Conservation (phyloP, 257 asterid genomes). For the Nemophila menziesii region DNA sequence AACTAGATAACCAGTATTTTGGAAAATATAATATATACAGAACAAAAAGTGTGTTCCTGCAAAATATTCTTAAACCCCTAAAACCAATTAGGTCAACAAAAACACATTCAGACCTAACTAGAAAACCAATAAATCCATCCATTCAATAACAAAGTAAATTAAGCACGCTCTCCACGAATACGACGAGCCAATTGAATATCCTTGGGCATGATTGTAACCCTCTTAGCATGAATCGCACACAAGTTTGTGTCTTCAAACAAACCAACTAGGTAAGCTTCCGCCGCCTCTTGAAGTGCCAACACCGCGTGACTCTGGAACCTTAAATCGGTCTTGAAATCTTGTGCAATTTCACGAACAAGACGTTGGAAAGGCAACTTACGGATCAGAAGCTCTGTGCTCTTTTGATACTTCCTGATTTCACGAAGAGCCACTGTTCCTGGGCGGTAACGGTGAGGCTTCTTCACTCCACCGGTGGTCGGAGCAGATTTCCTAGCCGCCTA, state of each 20-base stretch:
- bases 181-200: constrained; percentile 73
- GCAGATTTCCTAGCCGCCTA: constrained; percentile 74
- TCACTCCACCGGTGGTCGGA: constrained; percentile 70
- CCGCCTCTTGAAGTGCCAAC: constrained; percentile 66
- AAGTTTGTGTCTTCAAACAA: constrained; percentile 64
- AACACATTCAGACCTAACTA: too few species aligned
- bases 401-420: constrained; percentile 69
- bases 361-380: constrained; percentile 73
- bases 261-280: constrained; percentile 67
- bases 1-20: too few species aligned
- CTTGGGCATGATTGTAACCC: constrained; percentile 71
- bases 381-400: constrained; percentile 69
- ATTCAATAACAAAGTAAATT: too few species aligned
- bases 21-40: too few species aligned
- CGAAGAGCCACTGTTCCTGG: constrained; percentile 79
- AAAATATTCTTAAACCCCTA: too few species aligned
- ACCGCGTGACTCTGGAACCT: constrained; percentile 54
- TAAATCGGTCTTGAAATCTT: constrained; percentile 45
- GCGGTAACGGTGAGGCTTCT: constrained; percentile 78
- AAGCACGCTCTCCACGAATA: constrained; percentile 78
- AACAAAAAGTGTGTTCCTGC: too few species aligned
- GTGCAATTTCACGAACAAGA: constrained; percentile 43
- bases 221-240: constrained; percentile 72
- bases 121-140: too few species aligned
- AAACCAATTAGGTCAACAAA: too few species aligned